Base-by-base conservation (phyloP, 1,139 yeast genomes). In the Kluyveromyces sp. region DNA sequence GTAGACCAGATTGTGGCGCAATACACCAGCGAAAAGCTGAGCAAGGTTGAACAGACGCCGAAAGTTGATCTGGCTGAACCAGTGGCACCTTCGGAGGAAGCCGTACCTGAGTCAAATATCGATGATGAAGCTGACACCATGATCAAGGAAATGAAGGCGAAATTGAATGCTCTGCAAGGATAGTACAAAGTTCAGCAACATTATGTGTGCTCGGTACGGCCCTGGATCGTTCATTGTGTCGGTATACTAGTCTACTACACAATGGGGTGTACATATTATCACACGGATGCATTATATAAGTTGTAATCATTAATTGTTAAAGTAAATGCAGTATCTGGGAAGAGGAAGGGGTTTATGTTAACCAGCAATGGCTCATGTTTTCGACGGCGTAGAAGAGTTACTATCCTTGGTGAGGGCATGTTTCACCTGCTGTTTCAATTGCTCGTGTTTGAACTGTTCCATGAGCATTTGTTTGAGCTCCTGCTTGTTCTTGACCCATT, bases 71-170 rank as follows among this genome's bases (percentile, higher is more conserved):
- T 76, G 1, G 64, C 66, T 18, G 60, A 56, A 34, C 57, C 63
- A 25, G 68, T 63, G 16, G 66, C 64, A 17, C 68, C 62, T 13
- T 18, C 15, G 12, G 33, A 63, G 40, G 74, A 68, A 37, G 67
- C 61, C 29, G 78, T 72, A 19, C 80, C 78, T 16, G 87, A 80
- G 41, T 89, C 83, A 48, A 78, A 77, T 46, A 82, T 70, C 17
- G 83, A 75, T 33, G 86, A 78, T 36, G 88, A 80, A 43, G 94
- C 85, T 51, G 83, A 77, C 49, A 81, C 75, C 48, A 76, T 86
- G 55, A 68, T 92, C 48, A 80, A 79, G 54, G 89, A 81, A 55
- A 92, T 92, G 96, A 74, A 95, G 51, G 92, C 89, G 58, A 70
- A 97, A 46, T 71, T 92, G 44, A 80, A 74, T 57, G 97, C 96